phyloP scores from a whole-genome alignment of 345 rosid species.

The Isatis tinctoria region DNA sequence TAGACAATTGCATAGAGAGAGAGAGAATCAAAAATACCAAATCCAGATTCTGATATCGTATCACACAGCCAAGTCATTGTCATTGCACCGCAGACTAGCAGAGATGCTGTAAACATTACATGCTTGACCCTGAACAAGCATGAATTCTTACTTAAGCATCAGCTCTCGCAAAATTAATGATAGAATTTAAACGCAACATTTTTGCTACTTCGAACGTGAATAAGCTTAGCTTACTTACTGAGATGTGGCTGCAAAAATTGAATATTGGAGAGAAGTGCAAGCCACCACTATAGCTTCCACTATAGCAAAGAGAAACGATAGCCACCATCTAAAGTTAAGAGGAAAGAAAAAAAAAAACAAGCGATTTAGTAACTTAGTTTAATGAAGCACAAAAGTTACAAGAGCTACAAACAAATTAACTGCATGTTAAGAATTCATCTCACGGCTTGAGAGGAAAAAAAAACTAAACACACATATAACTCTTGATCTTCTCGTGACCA shows the following conservation, averaged over 20 bases:
- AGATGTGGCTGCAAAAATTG: slow-evolving; percentile 72
- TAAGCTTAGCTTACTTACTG: slow-evolving; percentile 44
- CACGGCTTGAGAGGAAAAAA: slow-evolving; percentile 59
- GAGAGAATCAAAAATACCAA: slow-evolving; percentile 48
- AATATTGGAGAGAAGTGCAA: slow-evolving; percentile 77
- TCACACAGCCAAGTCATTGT: slow-evolving; percentile 93
- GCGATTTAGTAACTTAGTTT: slow-evolving; percentile 1
- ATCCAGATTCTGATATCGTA: slow-evolving; percentile 91
- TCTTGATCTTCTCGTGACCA: slow-evolving; percentile 95
- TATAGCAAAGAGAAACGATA: slow-evolving; percentile 81
- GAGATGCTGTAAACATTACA: slow-evolving; percentile 65
- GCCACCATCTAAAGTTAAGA: slow-evolving; percentile 78
- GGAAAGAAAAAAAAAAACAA: not conserved
- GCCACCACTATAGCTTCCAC: slow-evolving; percentile 77
- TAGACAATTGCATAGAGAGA: not conserved
- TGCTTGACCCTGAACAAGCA: slow-evolving; percentile 68
- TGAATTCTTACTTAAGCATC: not conserved
- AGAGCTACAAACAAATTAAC: slow-evolving; percentile 5
- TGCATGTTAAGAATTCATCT: slow-evolving; percentile 47
- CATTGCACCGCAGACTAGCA: slow-evolving; percentile 97
- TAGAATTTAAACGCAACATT: not conserved
- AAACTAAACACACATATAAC: slow-evolving; percentile 90
- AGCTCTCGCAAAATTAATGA: not conserved
- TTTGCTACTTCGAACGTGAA: not conserved
- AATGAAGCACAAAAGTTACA: slow-evolving; percentile 6